Percentiles rank a stretch among this genome's conserved stretches.
Evolutionary conservation across 1,139 yeast species (phyloP).

Genomic region (Saccharomycopsis phalli): DNA sequence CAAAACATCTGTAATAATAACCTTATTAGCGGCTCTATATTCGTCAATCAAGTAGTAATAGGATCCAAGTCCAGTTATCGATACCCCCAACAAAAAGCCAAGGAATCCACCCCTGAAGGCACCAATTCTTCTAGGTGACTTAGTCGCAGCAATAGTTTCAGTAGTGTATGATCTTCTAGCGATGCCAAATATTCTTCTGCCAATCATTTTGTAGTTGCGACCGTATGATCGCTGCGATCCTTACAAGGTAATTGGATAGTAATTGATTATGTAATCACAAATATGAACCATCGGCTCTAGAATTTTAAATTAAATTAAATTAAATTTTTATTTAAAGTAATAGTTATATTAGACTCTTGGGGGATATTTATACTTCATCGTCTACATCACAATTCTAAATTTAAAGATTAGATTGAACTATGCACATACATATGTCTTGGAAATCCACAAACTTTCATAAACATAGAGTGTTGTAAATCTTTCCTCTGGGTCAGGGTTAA

Average conservation of each 20-base stretch:
- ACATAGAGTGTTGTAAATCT: conserved; percentile 17
- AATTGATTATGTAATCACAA: too few species aligned
- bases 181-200: background rate
- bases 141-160: conserved; percentile 19
- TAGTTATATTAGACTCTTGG: too few species aligned
- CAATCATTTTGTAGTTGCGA: background rate
- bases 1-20: conserved; percentile 66
- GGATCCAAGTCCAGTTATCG: conserved; percentile 65
- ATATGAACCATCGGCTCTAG: too few species aligned
- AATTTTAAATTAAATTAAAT: too few species aligned
- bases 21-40: conserved; percentile 63
- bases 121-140: conserved; percentile 37
- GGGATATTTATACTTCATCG: too few species aligned
- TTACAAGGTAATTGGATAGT: too few species aligned
- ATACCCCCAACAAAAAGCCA: conserved; percentile 73
- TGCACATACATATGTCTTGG: background rate
- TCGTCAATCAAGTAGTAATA: conserved; percentile 74
- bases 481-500: conserved; percentile 75
- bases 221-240: too few species aligned
- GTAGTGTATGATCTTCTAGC: conserved; percentile 27
- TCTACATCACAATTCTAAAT: too few species aligned
- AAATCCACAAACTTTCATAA: conserved; percentile 15
- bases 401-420: too few species aligned
- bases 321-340: too few species aligned
- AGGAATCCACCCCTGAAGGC: conserved; percentile 60